Base-by-base conservation (phyloP, 1,284 basidiomycete species). In the Boletellus dicymbophilus region DNA sequence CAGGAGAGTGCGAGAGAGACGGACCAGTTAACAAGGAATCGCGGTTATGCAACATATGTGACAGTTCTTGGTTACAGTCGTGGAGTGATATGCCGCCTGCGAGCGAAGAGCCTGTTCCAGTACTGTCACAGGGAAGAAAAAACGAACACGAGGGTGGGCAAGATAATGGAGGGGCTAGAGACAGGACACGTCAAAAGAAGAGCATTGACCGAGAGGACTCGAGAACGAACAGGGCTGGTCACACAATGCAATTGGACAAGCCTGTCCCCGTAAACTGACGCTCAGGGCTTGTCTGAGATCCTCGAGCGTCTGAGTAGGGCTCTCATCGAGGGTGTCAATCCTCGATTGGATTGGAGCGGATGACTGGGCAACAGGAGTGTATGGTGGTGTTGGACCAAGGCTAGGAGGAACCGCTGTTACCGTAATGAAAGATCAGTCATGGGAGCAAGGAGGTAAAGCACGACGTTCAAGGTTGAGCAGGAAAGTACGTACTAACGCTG, bases 251-350 rank as follows among this genome's bases (percentile, higher is more conserved):
- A 28, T 31, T 21, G 6, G 10, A 46, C 41, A 15, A 23, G 25
- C 33, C 25, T 56, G 49, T 3, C 26, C 37, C 20, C 60, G 61
- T 30, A 72, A 43, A 43, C 55, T 53, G 7, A 48, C 49, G 58
- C 71, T 49, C 58, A 73, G 56, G 9, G 68, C 65, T 44, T 70
- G 72, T 25, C 75, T 61, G 34, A 72, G 68, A 33, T 76, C 76
- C 52, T 77, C 77, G 3, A 77, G 62, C 4, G 67, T 71, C 42
- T 72, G 72, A 12, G 66, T 64, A 16, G 72, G 64, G 40, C 36
- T 52, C 25, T 64, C 57, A 39, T 48, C 52, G 52, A 30, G 33
- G 15, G 23, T 9, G 22, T 6, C 15, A 12, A 25, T 21, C 22
- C 40, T 37, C 7, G 47, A 26, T 4, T 34, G 46, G 13, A 20